Evolutionary conservation across 2,329 filamentous ascomycete species (phyloP).

Genomic region (Tolypocladium endophyticum): DNA sequence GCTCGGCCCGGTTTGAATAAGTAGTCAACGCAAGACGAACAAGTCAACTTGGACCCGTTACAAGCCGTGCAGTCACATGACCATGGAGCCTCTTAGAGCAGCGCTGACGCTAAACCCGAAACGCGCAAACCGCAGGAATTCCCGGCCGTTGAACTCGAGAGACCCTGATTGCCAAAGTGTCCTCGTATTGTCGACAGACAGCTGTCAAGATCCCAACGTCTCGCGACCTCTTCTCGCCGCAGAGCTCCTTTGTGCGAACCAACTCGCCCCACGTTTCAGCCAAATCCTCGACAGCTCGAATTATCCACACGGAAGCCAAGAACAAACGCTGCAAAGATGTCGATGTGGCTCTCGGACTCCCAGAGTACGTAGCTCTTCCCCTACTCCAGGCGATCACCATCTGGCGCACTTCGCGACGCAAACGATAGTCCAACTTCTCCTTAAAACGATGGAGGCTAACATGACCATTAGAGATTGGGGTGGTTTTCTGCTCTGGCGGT

Average conservation of each 20-base stretch:
- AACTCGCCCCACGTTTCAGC: neutral
- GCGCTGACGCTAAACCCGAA: conserved; percentile 3
- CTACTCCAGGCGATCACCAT: neutral
- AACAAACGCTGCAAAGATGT: conserved; percentile 28
- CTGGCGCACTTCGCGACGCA: neutral
- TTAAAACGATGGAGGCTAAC: conserved; percentile 17
- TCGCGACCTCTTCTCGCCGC: neutral
- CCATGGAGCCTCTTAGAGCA: neutral
- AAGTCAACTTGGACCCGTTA: neutral
- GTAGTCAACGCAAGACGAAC: neutral
- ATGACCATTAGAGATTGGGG: conserved; percentile 69
- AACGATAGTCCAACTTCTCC: neutral
- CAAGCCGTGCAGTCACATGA: neutral
- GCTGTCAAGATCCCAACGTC: neutral
- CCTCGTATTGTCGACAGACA: conserved; percentile 2
- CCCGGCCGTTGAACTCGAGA: neutral
- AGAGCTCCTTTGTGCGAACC: neutral
- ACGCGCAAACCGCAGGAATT: neutral
- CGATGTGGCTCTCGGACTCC: conserved; percentile 92
- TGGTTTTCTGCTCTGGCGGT: conserved; percentile 97
- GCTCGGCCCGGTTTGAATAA: too few species aligned
- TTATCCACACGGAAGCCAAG: neutral
- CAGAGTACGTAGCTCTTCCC: conserved; percentile 60
- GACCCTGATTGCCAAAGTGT: conserved; percentile 6
- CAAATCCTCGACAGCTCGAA: neutral